A percentile compares a stretch with the other conserved stretches of the same genome.
Conservation (phyloP, 768 basidiomycete genomes). For the Suillus tomentosus region DNA sequence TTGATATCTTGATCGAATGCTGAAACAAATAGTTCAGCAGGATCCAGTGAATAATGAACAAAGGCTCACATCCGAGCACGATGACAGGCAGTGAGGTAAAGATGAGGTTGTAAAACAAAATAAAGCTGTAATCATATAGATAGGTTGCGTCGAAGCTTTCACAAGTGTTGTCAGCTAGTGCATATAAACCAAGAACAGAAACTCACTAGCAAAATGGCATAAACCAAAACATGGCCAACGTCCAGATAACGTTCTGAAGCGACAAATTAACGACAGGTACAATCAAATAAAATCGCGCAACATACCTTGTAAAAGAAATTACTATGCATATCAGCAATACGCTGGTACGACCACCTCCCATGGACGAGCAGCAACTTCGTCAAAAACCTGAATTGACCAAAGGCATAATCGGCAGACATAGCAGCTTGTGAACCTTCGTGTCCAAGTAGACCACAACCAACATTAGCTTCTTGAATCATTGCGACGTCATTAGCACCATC, state of each 20-base stretch:
- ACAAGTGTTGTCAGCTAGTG: conserved; percentile 20
- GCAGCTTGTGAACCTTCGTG: conserved; percentile 97
- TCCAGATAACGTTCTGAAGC: conserved; percentile 86
- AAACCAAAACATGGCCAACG: conserved; percentile 92
- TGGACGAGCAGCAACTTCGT: conserved; percentile 92
- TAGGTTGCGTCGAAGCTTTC: conserved; percentile 91
- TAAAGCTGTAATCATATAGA: conserved; percentile 93
- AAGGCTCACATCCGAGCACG: conserved; percentile 73
- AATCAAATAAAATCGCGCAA: conserved; percentile 12
- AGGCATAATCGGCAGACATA: conserved; percentile 98
- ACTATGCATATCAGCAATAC: conserved; percentile 94
- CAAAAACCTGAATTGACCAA: conserved; percentile 94
- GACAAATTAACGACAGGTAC: conserved; percentile 12
- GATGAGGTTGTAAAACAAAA: conserved; percentile 86
- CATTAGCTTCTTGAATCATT: conserved; percentile 99
- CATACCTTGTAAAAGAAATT: conserved; percentile 98
- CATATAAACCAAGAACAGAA: conserved; percentile 9
- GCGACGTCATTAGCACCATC: conserved; percentile 98
- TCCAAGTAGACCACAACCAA: conserved; percentile 92
- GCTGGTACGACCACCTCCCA: conserved; percentile 96
- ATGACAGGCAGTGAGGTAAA: conserved; percentile 96
- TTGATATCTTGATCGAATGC: conserved; percentile 97
- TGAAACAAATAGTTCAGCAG: conserved; percentile 11
- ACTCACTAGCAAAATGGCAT: conserved; percentile 82
- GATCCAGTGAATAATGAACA: background rate